phyloP scores from a whole-genome alignment of 2,329 filamentous ascomycete species.

The Trichoderma simmonsii region DNA sequence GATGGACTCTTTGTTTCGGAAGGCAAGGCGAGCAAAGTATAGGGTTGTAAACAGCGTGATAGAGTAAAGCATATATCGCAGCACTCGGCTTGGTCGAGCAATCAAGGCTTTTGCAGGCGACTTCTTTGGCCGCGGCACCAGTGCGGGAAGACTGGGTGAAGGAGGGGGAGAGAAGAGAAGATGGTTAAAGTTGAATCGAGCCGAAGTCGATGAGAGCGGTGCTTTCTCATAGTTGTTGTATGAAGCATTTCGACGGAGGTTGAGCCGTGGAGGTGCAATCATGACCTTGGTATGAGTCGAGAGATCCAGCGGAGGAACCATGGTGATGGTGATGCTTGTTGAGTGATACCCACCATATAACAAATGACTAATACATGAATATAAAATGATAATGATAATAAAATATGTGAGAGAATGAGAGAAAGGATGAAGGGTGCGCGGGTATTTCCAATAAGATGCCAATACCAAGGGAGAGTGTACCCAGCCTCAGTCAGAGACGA shows the following conservation, averaged over 20 bases:
- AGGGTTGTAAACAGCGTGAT: slow-evolving; percentile 48
- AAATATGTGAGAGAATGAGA: background rate
- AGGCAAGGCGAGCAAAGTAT: slow-evolving; percentile 41
- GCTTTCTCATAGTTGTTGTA: slow-evolving; percentile 52
- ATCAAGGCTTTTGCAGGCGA: slow-evolving; percentile 46
- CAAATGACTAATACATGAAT: background rate
- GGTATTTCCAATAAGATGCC: background rate
- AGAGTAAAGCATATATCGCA: slow-evolving; percentile 56
- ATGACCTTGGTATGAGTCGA: slow-evolving; percentile 49
- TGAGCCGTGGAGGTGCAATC: slow-evolving; percentile 54
- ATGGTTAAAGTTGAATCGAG: slow-evolving; percentile 64
- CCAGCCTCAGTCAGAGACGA: background rate
- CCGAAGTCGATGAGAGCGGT: slow-evolving; percentile 58
- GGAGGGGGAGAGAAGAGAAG: slow-evolving; percentile 65
- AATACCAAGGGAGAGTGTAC: background rate
- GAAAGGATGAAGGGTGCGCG: background rate
- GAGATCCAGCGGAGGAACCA: slow-evolving; percentile 48
- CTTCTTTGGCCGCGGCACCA: slow-evolving; percentile 64
- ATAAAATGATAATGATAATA: background rate
- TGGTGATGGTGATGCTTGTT: slow-evolving; percentile 37
- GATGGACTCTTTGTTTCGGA: slow-evolving; percentile 30
- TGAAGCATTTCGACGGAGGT: slow-evolving; percentile 56
- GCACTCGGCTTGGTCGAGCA: slow-evolving; percentile 54
- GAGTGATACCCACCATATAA: background rate
- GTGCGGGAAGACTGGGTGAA: slow-evolving; percentile 67